phyloP scores from a whole-genome alignment of 1,284 basidiomycete species.

The Peniophora sp. region DNA sequence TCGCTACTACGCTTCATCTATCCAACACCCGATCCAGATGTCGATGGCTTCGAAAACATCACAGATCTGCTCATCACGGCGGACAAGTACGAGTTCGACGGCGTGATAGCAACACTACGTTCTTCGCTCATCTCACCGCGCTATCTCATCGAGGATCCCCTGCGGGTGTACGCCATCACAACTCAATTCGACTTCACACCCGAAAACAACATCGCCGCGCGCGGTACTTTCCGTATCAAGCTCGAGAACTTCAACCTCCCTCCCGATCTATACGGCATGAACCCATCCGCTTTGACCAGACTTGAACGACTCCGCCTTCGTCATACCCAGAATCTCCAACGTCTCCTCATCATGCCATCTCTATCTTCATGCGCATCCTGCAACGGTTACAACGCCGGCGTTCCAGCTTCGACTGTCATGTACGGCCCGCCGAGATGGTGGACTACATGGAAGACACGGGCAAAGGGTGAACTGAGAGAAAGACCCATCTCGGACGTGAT shows the following conservation, averaged over 20 bases:
- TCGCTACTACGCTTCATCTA: conserved; percentile 46
- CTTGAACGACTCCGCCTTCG: conserved; percentile 55
- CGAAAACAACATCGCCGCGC: conserved; percentile 31
- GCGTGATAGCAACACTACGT: conserved; percentile 39
- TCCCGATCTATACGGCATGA: too few species aligned
- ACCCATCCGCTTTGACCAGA: conserved; percentile 37
- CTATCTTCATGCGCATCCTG: conserved; percentile 33
- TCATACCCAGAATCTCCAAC: conserved; percentile 31
- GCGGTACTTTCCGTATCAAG: conserved; percentile 44
- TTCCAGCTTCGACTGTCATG: conserved; percentile 22
- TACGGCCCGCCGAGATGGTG: conserved; percentile 60
- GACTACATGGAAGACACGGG: conserved; percentile 47
- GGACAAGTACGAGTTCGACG: conserved; percentile 54
- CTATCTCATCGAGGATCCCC: conserved; percentile 40
- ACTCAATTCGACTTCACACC: conserved; percentile 55
- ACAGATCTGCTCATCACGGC: conserved; percentile 44
- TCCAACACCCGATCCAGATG: conserved; percentile 23
- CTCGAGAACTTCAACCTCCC: conserved; percentile 37
- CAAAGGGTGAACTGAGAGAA: conserved; percentile 44
- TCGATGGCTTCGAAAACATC: conserved; percentile 44
- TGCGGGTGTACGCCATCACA: conserved; percentile 63
- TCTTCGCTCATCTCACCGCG: conserved; percentile 38
- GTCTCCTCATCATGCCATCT: too few species aligned
- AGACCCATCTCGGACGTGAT: conserved; percentile 53
- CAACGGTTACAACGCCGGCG: conserved; percentile 51